Evolutionary conservation across 495 filamentous ascomycete species (phyloP).

Genomic region (Daldinia loculata): DNA sequence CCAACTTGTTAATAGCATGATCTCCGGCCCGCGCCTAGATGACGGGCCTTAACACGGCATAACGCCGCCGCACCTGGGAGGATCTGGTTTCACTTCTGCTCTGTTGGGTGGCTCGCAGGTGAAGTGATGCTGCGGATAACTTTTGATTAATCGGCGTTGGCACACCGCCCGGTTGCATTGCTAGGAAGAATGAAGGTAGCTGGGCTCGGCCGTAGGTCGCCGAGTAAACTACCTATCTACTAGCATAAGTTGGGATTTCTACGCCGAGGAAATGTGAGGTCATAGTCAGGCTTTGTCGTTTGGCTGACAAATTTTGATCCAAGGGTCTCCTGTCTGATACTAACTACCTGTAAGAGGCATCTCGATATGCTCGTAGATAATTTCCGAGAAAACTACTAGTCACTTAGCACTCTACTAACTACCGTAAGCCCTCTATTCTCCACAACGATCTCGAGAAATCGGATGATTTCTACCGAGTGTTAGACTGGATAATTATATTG

Average conservation of each 20-base stretch:
- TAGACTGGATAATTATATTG: neutral
- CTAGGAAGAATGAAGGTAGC: neutral
- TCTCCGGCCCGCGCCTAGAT: conserved; percentile 6
- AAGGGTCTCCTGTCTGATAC: conserved; percentile 28
- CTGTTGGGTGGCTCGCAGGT: conserved; percentile 18
- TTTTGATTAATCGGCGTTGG: conserved; percentile 9
- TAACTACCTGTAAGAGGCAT: neutral
- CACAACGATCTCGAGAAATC: neutral
- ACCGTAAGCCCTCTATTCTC: neutral
- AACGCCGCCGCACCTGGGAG: conserved; percentile 23
- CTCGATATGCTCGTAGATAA: conserved; percentile 20
- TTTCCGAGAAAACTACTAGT: conserved; percentile 21
- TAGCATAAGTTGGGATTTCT: conserved; percentile 1
- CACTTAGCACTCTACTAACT: neutral
- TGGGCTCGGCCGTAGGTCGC: conserved; percentile 12
- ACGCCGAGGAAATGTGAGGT: neutral
- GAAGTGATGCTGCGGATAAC: conserved; percentile 21
- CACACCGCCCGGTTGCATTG: conserved; percentile 10
- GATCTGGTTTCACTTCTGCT: conserved; percentile 32
- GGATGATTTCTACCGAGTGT: neutral
- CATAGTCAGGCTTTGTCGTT: neutral
- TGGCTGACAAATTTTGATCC: conserved; percentile 9
- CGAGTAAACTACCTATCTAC: conserved; percentile 2
- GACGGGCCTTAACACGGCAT: conserved; percentile 20
- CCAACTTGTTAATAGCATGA: conserved; percentile 4